Base-by-base conservation (phyloP, 2,329 filamentous ascomycete genomes). In the Cladosporium oxysporum region DNA sequence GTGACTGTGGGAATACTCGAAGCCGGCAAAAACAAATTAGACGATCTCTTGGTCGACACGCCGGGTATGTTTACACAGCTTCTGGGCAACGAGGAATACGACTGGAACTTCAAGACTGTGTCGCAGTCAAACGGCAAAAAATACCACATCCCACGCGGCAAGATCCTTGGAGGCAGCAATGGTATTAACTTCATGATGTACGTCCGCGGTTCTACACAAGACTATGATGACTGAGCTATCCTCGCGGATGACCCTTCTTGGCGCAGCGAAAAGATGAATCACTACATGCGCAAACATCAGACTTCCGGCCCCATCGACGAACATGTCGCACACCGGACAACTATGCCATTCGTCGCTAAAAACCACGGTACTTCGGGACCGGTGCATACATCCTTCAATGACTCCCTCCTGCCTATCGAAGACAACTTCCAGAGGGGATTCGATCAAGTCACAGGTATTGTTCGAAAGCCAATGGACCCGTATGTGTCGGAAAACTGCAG, bases 201-300 rank as follows among this genome's bases (percentile, higher is more conserved):
- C 76, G 79, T 79, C 28, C 80, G 82, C 31, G 83, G 82, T 1
- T 76, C 78, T 35, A 72, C 75, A 2, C 70, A 73, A 6, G 82
- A 84, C 68, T 85, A 81, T 67, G 77, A 84, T 23, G 75, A 78
- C 53, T 85, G 83, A 83, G 80, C 77, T 1, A 70, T 76, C 35
- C 69, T 76, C 2, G 75, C 79, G 0, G 76, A 74, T 2, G 82
- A 85, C 62, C 58, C 77, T 1, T 72, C 76, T 2, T 87, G 83
- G 77, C 78, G 77, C 66, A 83, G 82, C 64, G 72, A 82, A 3
- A 77, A 77, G 11, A 76, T 85, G 33, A 74, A 81, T 16, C 80
- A 81, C 1, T 86, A 81, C 72, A 75, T 78, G 71, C 71, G 74
- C 49, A 78, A 77, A 70, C 77, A 79, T 62, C 76, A 78, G 62